phyloP scores from a whole-genome alignment of 805 yeast species.

The Deakozyma indianensis region DNA sequence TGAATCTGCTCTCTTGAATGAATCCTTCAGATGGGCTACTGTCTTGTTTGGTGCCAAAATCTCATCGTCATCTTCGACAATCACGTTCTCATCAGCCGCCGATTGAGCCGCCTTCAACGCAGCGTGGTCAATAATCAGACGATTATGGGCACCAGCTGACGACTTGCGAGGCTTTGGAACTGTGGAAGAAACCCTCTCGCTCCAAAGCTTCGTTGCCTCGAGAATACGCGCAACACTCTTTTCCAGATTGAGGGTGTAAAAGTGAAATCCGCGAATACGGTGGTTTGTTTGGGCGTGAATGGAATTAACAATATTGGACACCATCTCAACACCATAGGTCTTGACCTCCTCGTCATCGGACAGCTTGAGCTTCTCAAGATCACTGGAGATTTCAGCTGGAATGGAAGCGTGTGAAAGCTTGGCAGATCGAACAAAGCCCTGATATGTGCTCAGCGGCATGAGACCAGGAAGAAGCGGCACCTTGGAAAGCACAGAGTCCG shows the following conservation, averaged over 20 bases:
- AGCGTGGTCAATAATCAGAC: neutral
- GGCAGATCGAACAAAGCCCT: constrained; percentile 84
- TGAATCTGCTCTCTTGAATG: neutral
- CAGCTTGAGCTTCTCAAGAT: constrained; percentile 38
- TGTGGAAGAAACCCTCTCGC: neutral
- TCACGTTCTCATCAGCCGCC: neutral
- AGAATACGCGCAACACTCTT: constrained; percentile 20
- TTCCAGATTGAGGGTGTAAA: constrained; percentile 96
- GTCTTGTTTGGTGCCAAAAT: neutral
- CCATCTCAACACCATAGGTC: constrained; percentile 63
- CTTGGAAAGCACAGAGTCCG: constrained; percentile 12
- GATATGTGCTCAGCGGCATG: constrained; percentile 94
- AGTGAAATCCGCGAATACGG: constrained; percentile 70
- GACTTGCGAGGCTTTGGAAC: neutral
- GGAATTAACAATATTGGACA: constrained; percentile 66
- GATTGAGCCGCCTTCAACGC: neutral
- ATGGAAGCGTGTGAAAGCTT: constrained; percentile 80
- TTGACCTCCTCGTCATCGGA: constrained; percentile 72
- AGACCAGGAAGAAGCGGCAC: constrained; percentile 94
- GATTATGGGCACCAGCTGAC: constrained; percentile 1
- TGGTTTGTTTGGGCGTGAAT: constrained; percentile 71
- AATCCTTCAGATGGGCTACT: neutral
- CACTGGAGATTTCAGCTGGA: constrained; percentile 57
- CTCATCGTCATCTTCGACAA: neutral
- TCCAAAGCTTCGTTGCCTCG: neutral